Percentiles rank a stretch among this genome's conserved stretches.
phyloP scores from a whole-genome alignment of 176 grass and related monocot genomes.

The Alloteropsis semialata region DNA sequence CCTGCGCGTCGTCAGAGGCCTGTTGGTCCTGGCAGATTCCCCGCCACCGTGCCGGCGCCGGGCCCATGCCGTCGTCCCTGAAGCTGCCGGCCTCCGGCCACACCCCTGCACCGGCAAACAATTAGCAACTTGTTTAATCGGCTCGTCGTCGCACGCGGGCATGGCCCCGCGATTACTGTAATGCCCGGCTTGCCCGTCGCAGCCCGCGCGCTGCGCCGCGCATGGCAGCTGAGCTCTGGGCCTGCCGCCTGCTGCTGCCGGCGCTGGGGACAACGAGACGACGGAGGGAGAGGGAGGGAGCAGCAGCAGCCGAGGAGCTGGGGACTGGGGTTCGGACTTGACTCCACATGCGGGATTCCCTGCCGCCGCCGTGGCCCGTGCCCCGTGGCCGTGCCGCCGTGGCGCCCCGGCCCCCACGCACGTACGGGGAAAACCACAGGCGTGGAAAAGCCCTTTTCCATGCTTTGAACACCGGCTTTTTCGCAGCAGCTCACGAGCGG shows the following conservation, averaged over 20 bases:
- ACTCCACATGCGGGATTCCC: conserved; percentile 52
- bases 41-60: conserved; percentile 57
- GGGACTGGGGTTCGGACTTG: conserved; percentile 6
- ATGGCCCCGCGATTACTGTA: conserved; percentile 22
- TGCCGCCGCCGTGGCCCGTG: conserved; percentile 9
- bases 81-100: conserved; percentile 98
- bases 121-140: neutral
- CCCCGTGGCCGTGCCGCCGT: no score
- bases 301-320: no score
- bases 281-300: neutral
- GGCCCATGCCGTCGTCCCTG: conserved; percentile 79
- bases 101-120: conserved; percentile 50
- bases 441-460: neutral
- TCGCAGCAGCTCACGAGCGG: neutral
- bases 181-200: neutral
- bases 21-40: conserved; percentile 80
- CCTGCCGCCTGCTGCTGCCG: neutral
- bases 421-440: neutral
- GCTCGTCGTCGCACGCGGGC: neutral
- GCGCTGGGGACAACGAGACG: neutral
- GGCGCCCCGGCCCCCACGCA: neutral
- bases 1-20: conserved; percentile 45
- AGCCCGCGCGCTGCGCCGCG: neutral
- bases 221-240: neutral
- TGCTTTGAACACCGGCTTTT: conserved; percentile 4